Percentiles rank a stretch among this genome's conserved stretches.
Conservation (phyloP, 805 yeast genomes). For the Nakazawaea anatomiae region DNA sequence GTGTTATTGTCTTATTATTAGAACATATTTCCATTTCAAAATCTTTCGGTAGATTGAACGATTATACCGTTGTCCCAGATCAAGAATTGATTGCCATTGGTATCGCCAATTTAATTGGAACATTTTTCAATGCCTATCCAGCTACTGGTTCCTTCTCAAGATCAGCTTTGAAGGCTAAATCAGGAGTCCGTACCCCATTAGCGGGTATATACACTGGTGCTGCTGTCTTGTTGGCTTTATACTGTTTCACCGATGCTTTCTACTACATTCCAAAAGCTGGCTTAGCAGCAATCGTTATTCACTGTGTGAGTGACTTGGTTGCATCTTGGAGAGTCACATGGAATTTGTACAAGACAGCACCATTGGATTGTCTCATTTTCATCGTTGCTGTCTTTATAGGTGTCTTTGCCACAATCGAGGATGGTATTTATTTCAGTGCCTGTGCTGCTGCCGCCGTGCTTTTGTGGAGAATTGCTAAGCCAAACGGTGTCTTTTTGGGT, state of each 20-base stretch:
- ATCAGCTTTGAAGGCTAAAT: constrained; percentile 89
- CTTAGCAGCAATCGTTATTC: constrained; percentile 82
- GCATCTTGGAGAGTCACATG: constrained; percentile 63
- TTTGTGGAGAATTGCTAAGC: constrained; percentile 70
- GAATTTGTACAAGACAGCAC: constrained; percentile 67
- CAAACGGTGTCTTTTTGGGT: constrained; percentile 81
- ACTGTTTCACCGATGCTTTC: constrained; percentile 77
- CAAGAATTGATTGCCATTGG: constrained; percentile 95
- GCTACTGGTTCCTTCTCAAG: constrained; percentile 95
- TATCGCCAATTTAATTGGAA: constrained; percentile 82
- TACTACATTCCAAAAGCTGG: constrained; percentile 89
- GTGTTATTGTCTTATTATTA: constrained; percentile 72
- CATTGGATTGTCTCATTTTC: constrained; percentile 71
- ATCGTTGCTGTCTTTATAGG: constrained; percentile 67
- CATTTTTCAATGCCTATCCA: constrained; percentile 90
- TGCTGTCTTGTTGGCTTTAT: constrained; percentile 82
- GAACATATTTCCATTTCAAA: constrained; percentile 94
- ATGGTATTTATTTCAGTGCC: constrained; percentile 87
- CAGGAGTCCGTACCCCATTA: constrained; percentile 91
- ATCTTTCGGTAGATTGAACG: constrained; percentile 89
- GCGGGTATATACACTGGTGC: constrained; percentile 89
- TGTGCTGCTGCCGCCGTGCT: constrained; percentile 75
- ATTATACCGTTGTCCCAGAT: constrained; percentile 85
- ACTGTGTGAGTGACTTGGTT: constrained; percentile 84
- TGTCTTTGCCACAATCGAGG: constrained; percentile 74